Percentiles rank a stretch among this genome's conserved stretches.
These are phyloP conservation scores for Mesostigma viride DNA, from an alignment of 139 green algal species.

Conservation along the genomic window DNA sequence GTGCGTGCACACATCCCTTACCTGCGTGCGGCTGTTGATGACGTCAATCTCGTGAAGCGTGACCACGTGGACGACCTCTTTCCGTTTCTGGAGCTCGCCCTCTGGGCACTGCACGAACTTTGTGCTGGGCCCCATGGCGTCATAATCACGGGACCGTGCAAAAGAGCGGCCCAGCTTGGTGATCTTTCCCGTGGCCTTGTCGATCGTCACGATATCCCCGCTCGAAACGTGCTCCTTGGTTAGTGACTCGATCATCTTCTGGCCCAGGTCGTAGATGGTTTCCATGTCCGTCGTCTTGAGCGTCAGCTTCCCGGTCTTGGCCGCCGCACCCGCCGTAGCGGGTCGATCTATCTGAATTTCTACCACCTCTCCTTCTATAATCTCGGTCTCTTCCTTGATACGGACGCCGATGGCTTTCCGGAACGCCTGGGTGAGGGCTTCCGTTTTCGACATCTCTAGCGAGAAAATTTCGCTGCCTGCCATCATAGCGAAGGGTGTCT, in stretches of 20 bases:
- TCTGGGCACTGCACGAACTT: constrained; percentile 96
- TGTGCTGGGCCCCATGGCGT: constrained; percentile 87
- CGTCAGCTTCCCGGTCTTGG: constrained; percentile 78
- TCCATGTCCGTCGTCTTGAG: constrained; percentile 99
- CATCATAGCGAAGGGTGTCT: constrained; percentile 97
- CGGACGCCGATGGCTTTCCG: constrained; percentile 93
- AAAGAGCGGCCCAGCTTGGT: constrained; percentile 87
- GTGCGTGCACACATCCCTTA: not conserved
- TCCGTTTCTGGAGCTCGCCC: constrained; percentile 94
- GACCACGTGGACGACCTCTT: constrained; percentile 94
- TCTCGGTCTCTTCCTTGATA: constrained; percentile 96
- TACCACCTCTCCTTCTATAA: constrained; percentile 98
- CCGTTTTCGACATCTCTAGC: constrained; percentile 96
- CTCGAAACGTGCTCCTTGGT: constrained; percentile 81
- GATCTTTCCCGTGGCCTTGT: constrained; percentile 83
- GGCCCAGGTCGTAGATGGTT: constrained; percentile 94
- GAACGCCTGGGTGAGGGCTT: constrained; percentile 94
- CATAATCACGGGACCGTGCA: constrained; percentile 83
- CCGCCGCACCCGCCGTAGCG: constrained; percentile 33
- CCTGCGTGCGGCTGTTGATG: constrained; percentile 65
- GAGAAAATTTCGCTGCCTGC: constrained; percentile 93
- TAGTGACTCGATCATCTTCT: constrained; percentile 56
- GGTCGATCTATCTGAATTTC: constrained; percentile 84
- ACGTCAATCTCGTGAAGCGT: constrained; percentile 95
- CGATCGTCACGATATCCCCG: constrained; percentile 92